Conservation (phyloP, 495 filamentous ascomycete species). For the Daldinia childiae region DNA sequence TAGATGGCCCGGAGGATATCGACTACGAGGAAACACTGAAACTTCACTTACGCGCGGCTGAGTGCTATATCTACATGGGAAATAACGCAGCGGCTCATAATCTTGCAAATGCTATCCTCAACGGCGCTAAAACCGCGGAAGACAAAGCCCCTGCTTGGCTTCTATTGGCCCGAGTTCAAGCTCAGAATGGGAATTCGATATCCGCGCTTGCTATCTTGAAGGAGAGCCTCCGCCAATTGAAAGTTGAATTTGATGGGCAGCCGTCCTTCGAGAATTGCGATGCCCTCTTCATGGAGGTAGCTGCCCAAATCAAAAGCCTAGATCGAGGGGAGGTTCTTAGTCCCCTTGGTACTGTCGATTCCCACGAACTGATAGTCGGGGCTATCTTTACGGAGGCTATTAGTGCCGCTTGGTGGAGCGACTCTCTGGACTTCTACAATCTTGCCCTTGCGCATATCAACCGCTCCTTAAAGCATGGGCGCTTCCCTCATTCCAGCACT, state of each 20-base stretch:
- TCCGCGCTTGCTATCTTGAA: slow-evolving; percentile 74
- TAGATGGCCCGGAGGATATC: slow-evolving; percentile 72
- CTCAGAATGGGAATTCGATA: slow-evolving; percentile 73
- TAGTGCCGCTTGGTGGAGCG: slow-evolving; percentile 84
- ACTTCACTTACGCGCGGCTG: slow-evolving; percentile 78
- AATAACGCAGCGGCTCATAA: slow-evolving; percentile 69
- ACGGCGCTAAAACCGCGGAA: slow-evolving; percentile 69
- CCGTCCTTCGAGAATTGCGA: slow-evolving; percentile 82
- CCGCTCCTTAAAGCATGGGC: slow-evolving; percentile 69
- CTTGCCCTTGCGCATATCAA: slow-evolving; percentile 76
- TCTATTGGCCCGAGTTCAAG: slow-evolving; percentile 77
- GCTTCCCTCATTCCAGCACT: slow-evolving; percentile 78
- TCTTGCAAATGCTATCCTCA: slow-evolving; percentile 71
- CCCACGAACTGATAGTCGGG: slow-evolving; percentile 70
- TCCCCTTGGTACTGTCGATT: slow-evolving; percentile 62
- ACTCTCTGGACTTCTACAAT: slow-evolving; percentile 78
- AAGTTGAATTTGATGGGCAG: slow-evolving; percentile 67
- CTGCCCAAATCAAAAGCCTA: slow-evolving; percentile 65
- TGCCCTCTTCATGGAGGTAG: slow-evolving; percentile 68
- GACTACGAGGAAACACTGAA: slow-evolving; percentile 86
- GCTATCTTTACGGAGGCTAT: slow-evolving; percentile 80
- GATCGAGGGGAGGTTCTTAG: slow-evolving; percentile 65
- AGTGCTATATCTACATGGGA: slow-evolving; percentile 80
- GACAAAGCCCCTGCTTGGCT: slow-evolving; percentile 84
- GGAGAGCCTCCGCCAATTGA: slow-evolving; percentile 72